Percentiles rank a stretch among this genome's conserved stretches.
Evolutionary conservation across 208 protist species (phyloP).

Genomic region (Leishmania guyanensis): DNA sequence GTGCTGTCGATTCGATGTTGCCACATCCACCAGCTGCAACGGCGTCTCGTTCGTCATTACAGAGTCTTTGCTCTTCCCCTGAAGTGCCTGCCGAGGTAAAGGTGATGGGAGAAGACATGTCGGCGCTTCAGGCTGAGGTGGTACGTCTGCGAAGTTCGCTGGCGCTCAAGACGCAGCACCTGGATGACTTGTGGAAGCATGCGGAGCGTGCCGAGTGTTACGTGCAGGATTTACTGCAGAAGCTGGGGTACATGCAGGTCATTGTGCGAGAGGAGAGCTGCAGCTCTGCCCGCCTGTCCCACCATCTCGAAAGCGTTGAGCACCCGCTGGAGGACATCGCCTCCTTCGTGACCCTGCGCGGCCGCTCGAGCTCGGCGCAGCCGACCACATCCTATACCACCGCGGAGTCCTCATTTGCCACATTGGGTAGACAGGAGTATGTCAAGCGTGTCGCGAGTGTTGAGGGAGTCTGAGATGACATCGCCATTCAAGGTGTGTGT

Average conservation of each 20-base stretch:
- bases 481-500: too few species aligned
- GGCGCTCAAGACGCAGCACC: constrained; percentile 17
- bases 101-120: background rate
- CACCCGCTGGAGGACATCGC: constrained; percentile 12
- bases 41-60: background rate
- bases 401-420: background rate
- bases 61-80: too few species aligned
- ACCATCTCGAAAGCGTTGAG: constrained; percentile 13
- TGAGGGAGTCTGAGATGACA: background rate
- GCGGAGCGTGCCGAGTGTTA: constrained; percentile 24
- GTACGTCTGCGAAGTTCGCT: constrained; percentile 1
- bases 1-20: too few species aligned
- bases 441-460: background rate
- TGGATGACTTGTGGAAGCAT: constrained; percentile 23
- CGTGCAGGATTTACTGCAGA: constrained; percentile 9
- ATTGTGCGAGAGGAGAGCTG: constrained; percentile 22
- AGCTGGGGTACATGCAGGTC: constrained; percentile 12
- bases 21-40: background rate
- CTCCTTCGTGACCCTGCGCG: constrained; percentile 14
- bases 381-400: background rate
- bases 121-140: constrained; percentile 15
- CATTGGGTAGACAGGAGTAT: background rate
- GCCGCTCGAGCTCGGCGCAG: background rate
- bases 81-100: background rate
- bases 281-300: constrained; percentile 21